Evolutionary conservation across 768 basidiomycete species (phyloP).

Genomic region (Trametes elegans): DNA sequence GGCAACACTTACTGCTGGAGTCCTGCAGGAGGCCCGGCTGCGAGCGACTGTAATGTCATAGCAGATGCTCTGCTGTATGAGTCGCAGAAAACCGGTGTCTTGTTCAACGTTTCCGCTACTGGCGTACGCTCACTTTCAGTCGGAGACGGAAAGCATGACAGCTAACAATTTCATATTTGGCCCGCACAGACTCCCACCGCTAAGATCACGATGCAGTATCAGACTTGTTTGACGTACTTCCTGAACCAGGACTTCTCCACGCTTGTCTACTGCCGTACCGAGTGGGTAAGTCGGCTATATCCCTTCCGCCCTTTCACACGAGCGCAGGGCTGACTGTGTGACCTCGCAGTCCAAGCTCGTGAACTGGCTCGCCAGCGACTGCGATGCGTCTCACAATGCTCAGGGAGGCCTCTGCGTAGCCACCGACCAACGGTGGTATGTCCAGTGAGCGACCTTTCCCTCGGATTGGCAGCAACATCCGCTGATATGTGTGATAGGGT

Average conservation of each 20-base stretch:
- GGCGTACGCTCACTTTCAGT: not conserved
- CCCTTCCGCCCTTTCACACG: not conserved
- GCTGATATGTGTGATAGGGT: too few species aligned
- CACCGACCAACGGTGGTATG: conserved; percentile 45
- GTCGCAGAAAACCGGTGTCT: conserved; percentile 42
- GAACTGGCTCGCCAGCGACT: conserved; percentile 44
- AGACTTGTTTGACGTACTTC: conserved; percentile 46
- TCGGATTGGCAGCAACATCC: too few species aligned
- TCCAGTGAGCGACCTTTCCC: too few species aligned
- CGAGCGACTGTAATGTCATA: conserved; percentile 48
- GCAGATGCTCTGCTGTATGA: conserved; percentile 48
- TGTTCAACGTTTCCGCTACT: conserved; percentile 9
- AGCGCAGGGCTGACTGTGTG: not conserved
- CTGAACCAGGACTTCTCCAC: conserved; percentile 42
- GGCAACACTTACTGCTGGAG: conserved; percentile 43
- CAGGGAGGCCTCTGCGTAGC: conserved; percentile 51
- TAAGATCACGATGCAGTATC: conserved; percentile 40
- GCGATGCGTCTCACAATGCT: conserved; percentile 47
- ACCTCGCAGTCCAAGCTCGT: conserved; percentile 30
- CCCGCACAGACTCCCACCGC: conserved; percentile 33
- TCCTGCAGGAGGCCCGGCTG: conserved; percentile 44
- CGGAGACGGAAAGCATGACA: too few species aligned
- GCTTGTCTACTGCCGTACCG: conserved; percentile 44
- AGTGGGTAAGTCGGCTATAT: conserved; percentile 38
- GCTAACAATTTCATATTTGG: not conserved